Conservation (phyloP, 306 rosid genomes). For the Cucurbita argyrosperma region DNA sequence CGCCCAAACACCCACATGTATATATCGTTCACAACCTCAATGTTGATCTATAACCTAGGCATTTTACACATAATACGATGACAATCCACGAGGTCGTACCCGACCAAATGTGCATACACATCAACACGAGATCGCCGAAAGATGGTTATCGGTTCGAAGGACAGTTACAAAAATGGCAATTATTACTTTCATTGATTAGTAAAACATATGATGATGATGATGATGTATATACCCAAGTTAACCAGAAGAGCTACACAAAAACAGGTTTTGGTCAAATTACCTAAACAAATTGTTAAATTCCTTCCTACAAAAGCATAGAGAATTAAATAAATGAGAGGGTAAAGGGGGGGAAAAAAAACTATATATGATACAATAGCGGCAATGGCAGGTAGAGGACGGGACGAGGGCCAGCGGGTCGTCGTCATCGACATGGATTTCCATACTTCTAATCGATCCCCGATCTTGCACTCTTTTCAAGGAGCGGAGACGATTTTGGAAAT, state of each 20-base stretch:
- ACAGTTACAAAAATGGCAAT: neutral
- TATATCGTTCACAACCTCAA: too few species aligned
- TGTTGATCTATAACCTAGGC: too few species aligned
- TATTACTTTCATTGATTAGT: neutral
- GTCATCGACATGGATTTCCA: neutral
- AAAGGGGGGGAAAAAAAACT: conserved; percentile 2
- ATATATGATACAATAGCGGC: conserved; percentile 36
- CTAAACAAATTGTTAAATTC: neutral
- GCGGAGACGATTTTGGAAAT: neutral
- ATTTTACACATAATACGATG: too few species aligned
- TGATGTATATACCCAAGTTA: neutral
- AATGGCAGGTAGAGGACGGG: neutral
- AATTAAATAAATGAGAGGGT: neutral
- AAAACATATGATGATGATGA: neutral
- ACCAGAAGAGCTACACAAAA: neutral
- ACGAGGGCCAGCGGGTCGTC: neutral
- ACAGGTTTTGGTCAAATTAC: conserved; percentile 1
- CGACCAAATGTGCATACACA: too few species aligned
- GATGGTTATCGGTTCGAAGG: too few species aligned
- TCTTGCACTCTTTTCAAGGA: conserved; percentile 14
- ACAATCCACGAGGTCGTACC: too few species aligned
- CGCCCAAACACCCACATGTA: too few species aligned
- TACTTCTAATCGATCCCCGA: conserved; percentile 2
- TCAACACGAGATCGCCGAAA: too few species aligned
- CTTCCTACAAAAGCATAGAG: conserved; percentile 13